Evolutionary conservation across 2,329 filamentous ascomycete species (phyloP).

Genomic region (Aureobasidium sp.): DNA sequence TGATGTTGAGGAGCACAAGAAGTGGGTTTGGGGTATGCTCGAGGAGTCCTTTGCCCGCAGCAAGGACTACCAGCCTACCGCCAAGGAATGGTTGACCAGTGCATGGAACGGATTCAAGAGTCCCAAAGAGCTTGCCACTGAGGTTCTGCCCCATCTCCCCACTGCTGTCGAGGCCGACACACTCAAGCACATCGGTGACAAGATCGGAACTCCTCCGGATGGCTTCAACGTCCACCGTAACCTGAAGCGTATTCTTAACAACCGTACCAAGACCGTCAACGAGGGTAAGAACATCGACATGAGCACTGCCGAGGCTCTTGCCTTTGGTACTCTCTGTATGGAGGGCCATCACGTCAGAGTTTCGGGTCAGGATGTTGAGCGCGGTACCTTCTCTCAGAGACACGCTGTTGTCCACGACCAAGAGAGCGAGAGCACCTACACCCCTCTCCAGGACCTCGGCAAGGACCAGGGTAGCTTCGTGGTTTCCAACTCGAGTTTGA

Average conservation of each 20-base stretch:
- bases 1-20: constrained; percentile 97
- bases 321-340: constrained; percentile 80
- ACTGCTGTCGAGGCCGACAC: constrained; percentile 68
- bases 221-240: constrained; percentile 88
- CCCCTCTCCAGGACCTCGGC: constrained; percentile 79
- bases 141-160: constrained; percentile 84
- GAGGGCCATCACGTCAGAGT: constrained; percentile 97
- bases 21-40: constrained; percentile 99
- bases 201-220: constrained; percentile 70
- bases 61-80: constrained; percentile 93
- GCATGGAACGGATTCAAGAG: constrained; percentile 99
- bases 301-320: constrained; percentile 91
- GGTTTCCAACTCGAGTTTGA: constrained; percentile 89
- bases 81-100: constrained; percentile 97
- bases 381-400: constrained; percentile 97
- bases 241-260: constrained; percentile 87
- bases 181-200: constrained; percentile 72
- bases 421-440: constrained; percentile 87
- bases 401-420: constrained; percentile 98
- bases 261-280: constrained; percentile 81
- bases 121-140: constrained; percentile 90
- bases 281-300: constrained; percentile 97
- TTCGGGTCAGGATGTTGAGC: constrained; percentile 97
- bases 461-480: constrained; percentile 92
- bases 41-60: constrained; percentile 96